These are phyloP conservation scores for Myxozyma kluyveri DNA, from an alignment of 805 yeast genomes.

Conservation along the genomic window DNA sequence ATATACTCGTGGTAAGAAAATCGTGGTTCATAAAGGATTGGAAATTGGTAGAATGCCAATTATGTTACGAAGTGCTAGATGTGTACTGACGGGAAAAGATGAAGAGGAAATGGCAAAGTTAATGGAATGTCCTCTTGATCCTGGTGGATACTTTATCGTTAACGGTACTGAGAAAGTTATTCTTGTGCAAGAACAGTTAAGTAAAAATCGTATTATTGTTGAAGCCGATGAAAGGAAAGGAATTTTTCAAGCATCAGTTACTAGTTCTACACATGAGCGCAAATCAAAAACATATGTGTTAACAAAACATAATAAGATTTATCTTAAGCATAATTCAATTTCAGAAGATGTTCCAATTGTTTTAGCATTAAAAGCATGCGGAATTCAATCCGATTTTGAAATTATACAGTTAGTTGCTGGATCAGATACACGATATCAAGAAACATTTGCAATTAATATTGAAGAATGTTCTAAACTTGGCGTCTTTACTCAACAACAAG, in stretches of 20 bases:
- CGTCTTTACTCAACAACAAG: conserved; percentile 88
- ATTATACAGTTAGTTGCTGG: conserved; percentile 95
- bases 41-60: conserved; percentile 99
- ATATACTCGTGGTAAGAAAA: conserved; percentile 90
- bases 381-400: conserved; percentile 86
- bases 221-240: conserved; percentile 95
- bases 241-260: conserved; percentile 94
- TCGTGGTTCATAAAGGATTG: conserved; percentile 81
- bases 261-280: conserved; percentile 97
- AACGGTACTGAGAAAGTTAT: conserved; percentile 98
- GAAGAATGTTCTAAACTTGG: conserved; percentile 89
- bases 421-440: conserved; percentile 81
- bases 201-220: conserved; percentile 95
- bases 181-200: conserved; percentile 91
- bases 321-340: conserved; percentile 91
- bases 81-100: conserved; percentile 74
- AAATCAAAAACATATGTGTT: conserved; percentile 95
- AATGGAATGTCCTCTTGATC: conserved; percentile 95
- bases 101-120: conserved; percentile 82
- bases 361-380: conserved; percentile 89
- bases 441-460: conserved; percentile 84
- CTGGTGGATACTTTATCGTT: conserved; percentile 97
- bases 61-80: conserved; percentile 90
- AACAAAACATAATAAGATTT: conserved; percentile 84
- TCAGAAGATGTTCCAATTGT: conserved; percentile 95